Conservation (phyloP, 2,329 filamentous ascomycete species). For the Zymoseptoria passerinii region DNA sequence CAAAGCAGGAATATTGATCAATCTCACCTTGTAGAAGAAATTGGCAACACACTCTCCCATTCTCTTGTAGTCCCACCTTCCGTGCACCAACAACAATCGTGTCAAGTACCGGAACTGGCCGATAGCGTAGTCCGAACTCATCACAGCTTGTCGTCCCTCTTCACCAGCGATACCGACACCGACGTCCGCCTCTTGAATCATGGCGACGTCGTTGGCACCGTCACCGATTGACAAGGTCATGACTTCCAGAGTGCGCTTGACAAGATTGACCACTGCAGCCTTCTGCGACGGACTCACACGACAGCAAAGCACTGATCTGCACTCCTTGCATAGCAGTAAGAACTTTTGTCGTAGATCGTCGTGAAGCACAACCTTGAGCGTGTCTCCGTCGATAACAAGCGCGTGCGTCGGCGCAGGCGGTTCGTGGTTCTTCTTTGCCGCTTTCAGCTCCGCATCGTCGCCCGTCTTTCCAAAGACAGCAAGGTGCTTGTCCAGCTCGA, state of each 20-base stretch:
- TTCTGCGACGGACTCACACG: constrained; percentile 96
- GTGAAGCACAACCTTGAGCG: constrained; percentile 76
- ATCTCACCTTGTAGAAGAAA: constrained; percentile 87
- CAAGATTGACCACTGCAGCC: constrained; percentile 91
- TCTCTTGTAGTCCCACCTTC: constrained; percentile 91
- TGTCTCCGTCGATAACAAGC: constrained; percentile 89
- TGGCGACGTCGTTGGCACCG: constrained; percentile 91
- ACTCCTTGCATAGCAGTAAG: constrained; percentile 89
- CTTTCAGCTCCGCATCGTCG: constrained; percentile 72
- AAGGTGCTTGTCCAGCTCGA: constrained; percentile 67
- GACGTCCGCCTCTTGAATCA: constrained; percentile 97
- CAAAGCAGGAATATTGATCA: neutral
- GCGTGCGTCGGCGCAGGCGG: constrained; percentile 83
- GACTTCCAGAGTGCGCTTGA: constrained; percentile 88
- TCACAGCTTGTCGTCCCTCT: constrained; percentile 84
- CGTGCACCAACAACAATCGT: constrained; percentile 78
- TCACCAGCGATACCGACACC: constrained; percentile 91
- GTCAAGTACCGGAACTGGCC: constrained; percentile 87
- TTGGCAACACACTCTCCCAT: constrained; percentile 91
- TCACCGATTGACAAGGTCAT: constrained; percentile 93
- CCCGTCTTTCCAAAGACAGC: constrained; percentile 69
- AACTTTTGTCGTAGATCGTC: constrained; percentile 85
- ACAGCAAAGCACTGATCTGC: constrained; percentile 92
- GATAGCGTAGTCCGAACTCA: constrained; percentile 94
- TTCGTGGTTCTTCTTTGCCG: constrained; percentile 73